Evolutionary conservation across 2,329 filamentous ascomycete genomes (phyloP).

Genomic region (Pseudogymnoascus sp.): DNA sequence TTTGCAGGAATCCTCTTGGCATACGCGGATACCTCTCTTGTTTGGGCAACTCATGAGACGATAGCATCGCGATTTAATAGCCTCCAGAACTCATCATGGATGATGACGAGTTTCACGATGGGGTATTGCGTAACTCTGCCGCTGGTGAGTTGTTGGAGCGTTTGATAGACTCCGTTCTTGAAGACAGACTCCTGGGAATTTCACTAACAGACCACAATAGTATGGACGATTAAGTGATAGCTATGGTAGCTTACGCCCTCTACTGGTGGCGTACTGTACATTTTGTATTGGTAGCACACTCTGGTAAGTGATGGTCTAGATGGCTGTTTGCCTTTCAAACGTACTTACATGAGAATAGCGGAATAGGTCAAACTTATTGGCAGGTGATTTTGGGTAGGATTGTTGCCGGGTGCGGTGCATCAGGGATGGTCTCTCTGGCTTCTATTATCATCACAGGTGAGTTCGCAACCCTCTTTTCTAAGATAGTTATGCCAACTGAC

Average conservation of each 20-base stretch:
- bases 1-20: constrained; percentile 20
- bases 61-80: constrained; percentile 20
- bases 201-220: constrained; percentile 9
- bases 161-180: not conserved
- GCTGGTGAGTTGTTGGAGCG: constrained; percentile 14
- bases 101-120: constrained; percentile 23
- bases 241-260: not conserved
- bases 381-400: constrained; percentile 6
- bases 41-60: constrained; percentile 23
- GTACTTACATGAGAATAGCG: not conserved
- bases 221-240: constrained; percentile 14
- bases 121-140: constrained; percentile 22
- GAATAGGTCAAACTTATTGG: constrained; percentile 8
- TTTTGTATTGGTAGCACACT: constrained; percentile 12
- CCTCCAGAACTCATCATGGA: constrained; percentile 21
- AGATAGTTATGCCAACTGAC: not conserved
- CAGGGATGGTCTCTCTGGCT: constrained; percentile 8
- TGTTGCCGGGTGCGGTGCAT: constrained; percentile 10
- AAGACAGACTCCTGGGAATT: not conserved
- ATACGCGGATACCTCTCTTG: constrained; percentile 20
- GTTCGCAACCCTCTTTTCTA: not conserved
- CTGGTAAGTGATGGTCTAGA: not conserved
- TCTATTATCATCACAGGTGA: constrained; percentile 9
- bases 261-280: constrained; percentile 5
- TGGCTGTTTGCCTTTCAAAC: not conserved